phyloP scores from a whole-genome alignment of 2,329 filamentous ascomycete genomes.

The Stagonosporopsis chrysanthemi region DNA sequence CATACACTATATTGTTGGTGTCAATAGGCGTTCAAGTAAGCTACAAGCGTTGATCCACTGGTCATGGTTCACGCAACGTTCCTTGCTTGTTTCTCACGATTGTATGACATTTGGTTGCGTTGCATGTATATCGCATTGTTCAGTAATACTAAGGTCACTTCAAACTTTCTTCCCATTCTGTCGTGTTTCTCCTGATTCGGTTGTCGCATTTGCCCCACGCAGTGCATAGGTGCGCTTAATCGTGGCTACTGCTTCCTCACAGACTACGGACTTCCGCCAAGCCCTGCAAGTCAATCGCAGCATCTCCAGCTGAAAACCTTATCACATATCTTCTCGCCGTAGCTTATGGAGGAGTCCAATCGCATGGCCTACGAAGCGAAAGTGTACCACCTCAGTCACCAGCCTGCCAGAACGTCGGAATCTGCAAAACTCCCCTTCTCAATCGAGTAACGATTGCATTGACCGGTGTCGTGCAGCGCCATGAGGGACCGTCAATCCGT shows the following conservation, averaged over 20 bases:
- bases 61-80: constrained; percentile 1
- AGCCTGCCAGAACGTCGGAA: background rate
- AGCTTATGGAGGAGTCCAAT: background rate
- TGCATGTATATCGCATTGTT: constrained; percentile 4
- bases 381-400: constrained; percentile 2
- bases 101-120: constrained; percentile 15
- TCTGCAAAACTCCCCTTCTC: background rate
- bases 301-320: background rate
- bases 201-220: background rate
- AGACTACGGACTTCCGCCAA: background rate
- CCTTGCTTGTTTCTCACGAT: constrained; percentile 11
- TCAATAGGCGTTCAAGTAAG: constrained; percentile 10
- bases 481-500: background rate
- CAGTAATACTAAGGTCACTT: constrained; percentile 29
- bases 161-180: background rate
- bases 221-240: background rate
- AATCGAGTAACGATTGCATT: background rate
- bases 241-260: background rate
- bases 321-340: background rate
- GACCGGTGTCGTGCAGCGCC: constrained; percentile 3
- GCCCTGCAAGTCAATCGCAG: background rate
- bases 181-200: background rate
- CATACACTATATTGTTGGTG: constrained; percentile 19
- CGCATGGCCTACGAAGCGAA: constrained; percentile 3
- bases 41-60: constrained; percentile 12